A percentile compares a stretch with the other conserved stretches of the same genome.
phyloP scores from a whole-genome alignment of 2,329 filamentous ascomycete species.

The Neofusicoccum umdonicola region DNA sequence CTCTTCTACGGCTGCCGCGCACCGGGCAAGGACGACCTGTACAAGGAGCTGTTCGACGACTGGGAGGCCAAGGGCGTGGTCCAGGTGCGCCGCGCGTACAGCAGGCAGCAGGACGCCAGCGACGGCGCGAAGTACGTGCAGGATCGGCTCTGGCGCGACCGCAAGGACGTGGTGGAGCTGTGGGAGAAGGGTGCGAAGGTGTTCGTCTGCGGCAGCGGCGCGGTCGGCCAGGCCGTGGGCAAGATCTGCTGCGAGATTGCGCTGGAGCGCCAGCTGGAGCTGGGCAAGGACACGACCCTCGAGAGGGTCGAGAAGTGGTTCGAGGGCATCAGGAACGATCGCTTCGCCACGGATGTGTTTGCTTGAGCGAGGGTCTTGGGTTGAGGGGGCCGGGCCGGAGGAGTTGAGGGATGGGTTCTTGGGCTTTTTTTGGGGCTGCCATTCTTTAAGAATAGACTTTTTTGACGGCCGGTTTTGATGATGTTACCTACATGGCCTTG shows the following conservation, averaged over 20 bases:
- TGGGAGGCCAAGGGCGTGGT: conserved; percentile 64
- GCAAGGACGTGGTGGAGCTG: conserved; percentile 44
- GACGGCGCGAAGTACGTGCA: conserved; percentile 55
- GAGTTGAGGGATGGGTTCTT: too few relatives aligned
- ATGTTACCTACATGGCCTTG: too few relatives aligned
- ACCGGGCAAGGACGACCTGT: conserved; percentile 58
- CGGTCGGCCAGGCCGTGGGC: conserved; percentile 47
- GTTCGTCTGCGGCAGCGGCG: conserved; percentile 62
- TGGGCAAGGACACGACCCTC: conserved; percentile 1
- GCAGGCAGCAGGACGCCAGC: conserved; percentile 39
- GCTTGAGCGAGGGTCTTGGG: conserved; percentile 18
- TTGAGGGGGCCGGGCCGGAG: too few relatives aligned
- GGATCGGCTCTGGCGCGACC: conserved; percentile 50
- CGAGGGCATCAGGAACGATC: conserved; percentile 43
- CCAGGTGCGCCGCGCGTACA: conserved; percentile 61
- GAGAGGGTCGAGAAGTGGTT: conserved; percentile 39
- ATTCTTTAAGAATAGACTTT: too few relatives aligned
- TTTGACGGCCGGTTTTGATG: too few relatives aligned
- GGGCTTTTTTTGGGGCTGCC: too few relatives aligned
- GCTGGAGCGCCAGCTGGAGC: conserved; percentile 40
- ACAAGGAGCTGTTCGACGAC: conserved; percentile 55
- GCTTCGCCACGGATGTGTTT: conserved; percentile 50
- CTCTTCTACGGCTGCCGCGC: conserved; percentile 64
- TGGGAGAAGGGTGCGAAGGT: conserved; percentile 54
- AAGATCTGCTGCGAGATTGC: conserved; percentile 43